Base-by-base conservation (phyloP, 2,329 filamentous ascomycete genomes). In the Harringtonia aguacate region DNA sequence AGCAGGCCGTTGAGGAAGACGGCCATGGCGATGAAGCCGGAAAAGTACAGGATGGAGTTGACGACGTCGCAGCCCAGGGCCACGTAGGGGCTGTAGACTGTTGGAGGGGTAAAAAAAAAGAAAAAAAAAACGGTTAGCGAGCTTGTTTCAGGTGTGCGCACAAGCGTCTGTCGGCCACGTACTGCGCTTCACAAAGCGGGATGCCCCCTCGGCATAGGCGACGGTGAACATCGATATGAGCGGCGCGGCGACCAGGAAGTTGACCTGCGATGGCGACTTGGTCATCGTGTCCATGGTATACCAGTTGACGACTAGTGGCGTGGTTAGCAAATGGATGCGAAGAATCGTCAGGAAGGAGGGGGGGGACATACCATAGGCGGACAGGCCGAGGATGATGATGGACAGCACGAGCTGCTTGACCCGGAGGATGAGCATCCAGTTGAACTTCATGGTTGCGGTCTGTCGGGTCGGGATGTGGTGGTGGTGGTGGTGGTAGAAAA, bases 291-390 rank as follows among this genome's bases (percentile, higher is more conserved):
- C 63, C 47, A 60, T 63, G 56, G 72, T 67, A 58, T 77, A 79
- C 72, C 74, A 80, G 59, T 79, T 66, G 50, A 72, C 65, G 45
- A 81, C 77, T 81, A 44, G n/a, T n/a, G n/a, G n/a, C n/a, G n/a
- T n/a, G n/a, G n/a, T n/a, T n/a, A 46, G 29, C 18, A 13, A 15
- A 28, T 29, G 8, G 8, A 13, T 13, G 13, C 28, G 20, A 44
- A 50, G 28, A 50, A 46, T 24, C 13, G 18, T 35, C 20, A 24
- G 13, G 21, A 21, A 39, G 5, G 29, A 24, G 10, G 1, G 24
- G 6, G 8, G 9, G 20, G 15, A 46, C 52, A 5, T 64, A 76
- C 72, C 69, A 54, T 68, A 74, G 39, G 59, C 63, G 22, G 72
- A 67, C 5, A 76, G 63, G 31, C 59, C 63, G 31, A 77, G 50